Base-by-base conservation (phyloP, 2,329 filamentous ascomycete species). In the Microdochium bolleyi region DNA sequence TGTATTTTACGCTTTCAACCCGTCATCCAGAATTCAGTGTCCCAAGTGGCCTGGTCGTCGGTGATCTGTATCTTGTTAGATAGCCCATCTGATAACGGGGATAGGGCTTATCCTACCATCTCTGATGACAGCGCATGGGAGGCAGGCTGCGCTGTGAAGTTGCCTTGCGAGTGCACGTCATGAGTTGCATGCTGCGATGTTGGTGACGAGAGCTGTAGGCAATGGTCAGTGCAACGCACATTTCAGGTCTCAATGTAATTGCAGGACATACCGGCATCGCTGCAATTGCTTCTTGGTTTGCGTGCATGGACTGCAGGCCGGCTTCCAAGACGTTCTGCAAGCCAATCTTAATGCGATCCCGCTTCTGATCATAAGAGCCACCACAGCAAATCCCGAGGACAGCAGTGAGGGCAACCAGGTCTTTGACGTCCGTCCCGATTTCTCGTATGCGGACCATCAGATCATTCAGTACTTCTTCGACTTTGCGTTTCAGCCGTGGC, bases 381-480 rank as follows among this genome's bases (percentile, higher is more conserved):
- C 62, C 61, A 52, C 70, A 70, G 27, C 76, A 76, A 10, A 70
- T 73, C 54, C 75, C 67, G 49, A 79, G 64, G 25, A 78, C 76
- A 1, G 77, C 66, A 2, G 72, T 66, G n/a, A 80, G 63, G 41
- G 71, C 72, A 8, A 79, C 61, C 11, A 79, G 70, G 51, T 79
- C 77, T 61, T 78, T 69, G 22, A 76, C 63, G 52, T 79, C 76
- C 37, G 72, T 72, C n/a, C 73, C 73, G 44, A 72, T 73, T 44
- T 78, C 73, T 54, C 73, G 69, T 44, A 69, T 64, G 32, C 67
- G 60, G 22, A 64, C 66, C 37, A 76, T 68, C 48, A 78, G 67
- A 13, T 71, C 66, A 24, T 77, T 73, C 14, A 80, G 58, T 2
- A 73, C 69, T 52, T 71, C 75, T 58, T 78, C 73, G 3, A 79